Evolutionary conservation across 345 rosid genomes (phyloP), one percentile per base, ranked within the genome.

Genomic region (Pistacia atlantica): DNA sequence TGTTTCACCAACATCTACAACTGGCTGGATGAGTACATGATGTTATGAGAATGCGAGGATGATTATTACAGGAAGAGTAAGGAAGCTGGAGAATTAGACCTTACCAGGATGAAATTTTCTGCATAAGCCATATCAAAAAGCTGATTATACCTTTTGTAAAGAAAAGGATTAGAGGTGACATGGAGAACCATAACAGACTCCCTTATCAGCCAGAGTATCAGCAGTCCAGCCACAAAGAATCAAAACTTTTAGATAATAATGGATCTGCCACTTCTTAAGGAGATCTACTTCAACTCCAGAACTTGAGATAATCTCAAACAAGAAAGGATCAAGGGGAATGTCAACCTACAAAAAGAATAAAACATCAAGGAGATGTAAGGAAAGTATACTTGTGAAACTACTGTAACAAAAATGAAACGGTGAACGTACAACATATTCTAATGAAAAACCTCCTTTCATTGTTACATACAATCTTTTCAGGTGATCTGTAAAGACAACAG

Each of bases 241-340:
- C 68, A 89, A 80, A 66, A 93, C 94, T 93, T 95, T 93, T 84
- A 93, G 68, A 79, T 93, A 90, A 81, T 95, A 93, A 87, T 95
- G 98, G 74, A 90, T 88, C 87, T 95, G 97, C 78, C 80, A 86
- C 82, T 83, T 95, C 86, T 95, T 98, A 85, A 95, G 94, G 74
- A 95, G 97, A 84, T 95, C 98, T 51, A 95, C 95, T 85, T 95
- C 98, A 65, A 85, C 98, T 78, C 93, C 98, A 16, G 97, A 90
- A 84, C 90, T 88, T 78, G 95, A 83, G 71, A 95, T 90, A 31
- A 78, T 80, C 86, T 95, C 98, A 79, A 93, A 95, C 83, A 95
- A 86, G 88, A 88, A 85, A 11, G 98, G 98, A 85, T 95, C 97
- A 67, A 91, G 90, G 54, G 98, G 98, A 80, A 95, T 89, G 81